phyloP scores from a whole-genome alignment of 2,329 filamentous ascomycete species.

The Fusarium albosuccineum region DNA sequence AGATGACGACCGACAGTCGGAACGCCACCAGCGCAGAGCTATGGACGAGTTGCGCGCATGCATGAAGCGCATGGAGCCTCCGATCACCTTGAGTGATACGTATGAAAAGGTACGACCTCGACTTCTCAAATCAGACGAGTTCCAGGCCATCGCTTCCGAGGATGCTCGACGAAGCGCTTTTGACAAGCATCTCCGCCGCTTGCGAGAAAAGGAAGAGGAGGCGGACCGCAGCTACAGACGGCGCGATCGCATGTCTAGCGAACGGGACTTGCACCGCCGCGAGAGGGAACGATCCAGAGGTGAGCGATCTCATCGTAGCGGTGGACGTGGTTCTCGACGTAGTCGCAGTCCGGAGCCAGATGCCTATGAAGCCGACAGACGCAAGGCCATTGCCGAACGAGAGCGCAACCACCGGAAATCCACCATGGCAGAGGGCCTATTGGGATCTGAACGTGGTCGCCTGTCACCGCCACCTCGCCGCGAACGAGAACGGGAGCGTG shows the following conservation, averaged over 20 bases:
- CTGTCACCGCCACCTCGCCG: slow-evolving; percentile 52
- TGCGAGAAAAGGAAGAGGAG: slow-evolving; percentile 93
- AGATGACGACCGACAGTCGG: slow-evolving; percentile 87
- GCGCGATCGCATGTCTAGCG: slow-evolving; percentile 67
- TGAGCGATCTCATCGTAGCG: slow-evolving; percentile 73
- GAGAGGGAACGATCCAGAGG: slow-evolving; percentile 70
- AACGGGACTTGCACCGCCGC: slow-evolving; percentile 70
- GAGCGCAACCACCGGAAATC: slow-evolving; percentile 93
- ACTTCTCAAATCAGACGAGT: slow-evolving; percentile 86
- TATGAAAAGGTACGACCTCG: slow-evolving; percentile 90
- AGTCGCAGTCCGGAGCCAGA: slow-evolving; percentile 94
- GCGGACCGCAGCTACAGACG: slow-evolving; percentile 74
- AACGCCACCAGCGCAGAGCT: slow-evolving; percentile 87
- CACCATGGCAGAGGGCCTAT: slow-evolving; percentile 74
- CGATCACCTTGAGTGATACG: slow-evolving; percentile 80
- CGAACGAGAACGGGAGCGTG: slow-evolving; percentile 34
- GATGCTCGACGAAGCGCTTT: slow-evolving; percentile 87
- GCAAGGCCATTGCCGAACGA: slow-evolving; percentile 92
- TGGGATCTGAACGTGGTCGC: slow-evolving; percentile 65
- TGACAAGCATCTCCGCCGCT: slow-evolving; percentile 89
- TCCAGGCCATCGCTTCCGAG: slow-evolving; percentile 83
- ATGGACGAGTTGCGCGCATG: slow-evolving; percentile 86
- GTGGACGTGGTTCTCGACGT: slow-evolving; percentile 69
- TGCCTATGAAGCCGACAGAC: slow-evolving; percentile 93
- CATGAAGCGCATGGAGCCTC: slow-evolving; percentile 91